phyloP scores from a whole-genome alignment of 257 asterid species.

The Solanum rostratum region DNA sequence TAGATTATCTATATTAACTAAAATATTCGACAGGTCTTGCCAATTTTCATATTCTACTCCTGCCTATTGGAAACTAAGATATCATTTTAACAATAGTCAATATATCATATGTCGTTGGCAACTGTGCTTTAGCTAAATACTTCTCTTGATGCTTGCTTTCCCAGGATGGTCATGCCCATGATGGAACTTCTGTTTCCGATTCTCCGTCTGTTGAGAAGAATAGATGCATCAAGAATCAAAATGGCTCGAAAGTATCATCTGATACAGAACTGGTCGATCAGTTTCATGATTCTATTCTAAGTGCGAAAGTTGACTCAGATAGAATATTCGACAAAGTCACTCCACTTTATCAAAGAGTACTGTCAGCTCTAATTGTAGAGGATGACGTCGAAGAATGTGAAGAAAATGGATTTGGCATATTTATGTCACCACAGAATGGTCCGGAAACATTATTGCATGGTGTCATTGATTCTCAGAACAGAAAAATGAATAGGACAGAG shows the following conservation, averaged over 20 bases:
- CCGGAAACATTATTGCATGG: conserved; percentile 33
- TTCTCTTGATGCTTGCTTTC: conserved; percentile 4
- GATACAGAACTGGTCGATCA: conserved; percentile 35
- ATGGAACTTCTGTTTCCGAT: conserved; percentile 30
- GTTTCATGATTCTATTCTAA: conserved; percentile 30
- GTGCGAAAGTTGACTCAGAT: conserved; percentile 33
- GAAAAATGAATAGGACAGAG: conserved; percentile 31
- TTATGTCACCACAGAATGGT: conserved; percentile 7
- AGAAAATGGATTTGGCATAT: conserved; percentile 53
- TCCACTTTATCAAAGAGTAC: conserved; percentile 83
- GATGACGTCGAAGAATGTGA: conserved; percentile 73
- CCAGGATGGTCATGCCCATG: conserved; percentile 42
- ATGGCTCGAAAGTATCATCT: conserved; percentile 22
- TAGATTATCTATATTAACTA: neutral
- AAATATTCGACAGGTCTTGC: neutral
- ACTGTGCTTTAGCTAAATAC: conserved; percentile 7
- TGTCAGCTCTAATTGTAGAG: conserved; percentile 77
- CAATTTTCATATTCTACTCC: neutral
- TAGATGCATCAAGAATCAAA: conserved; percentile 21
- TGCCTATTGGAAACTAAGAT: neutral
- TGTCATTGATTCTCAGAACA: conserved; percentile 27
- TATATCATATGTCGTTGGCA: neutral
- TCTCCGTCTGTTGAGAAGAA: conserved; percentile 31
- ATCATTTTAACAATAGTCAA: neutral
- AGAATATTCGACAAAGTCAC: conserved; percentile 28